Percentiles rank a stretch among this genome's conserved stretches.
These are phyloP conservation scores for Leishmania tropica DNA, from an alignment of 208 protist genomes.

Conservation along the genomic window DNA sequence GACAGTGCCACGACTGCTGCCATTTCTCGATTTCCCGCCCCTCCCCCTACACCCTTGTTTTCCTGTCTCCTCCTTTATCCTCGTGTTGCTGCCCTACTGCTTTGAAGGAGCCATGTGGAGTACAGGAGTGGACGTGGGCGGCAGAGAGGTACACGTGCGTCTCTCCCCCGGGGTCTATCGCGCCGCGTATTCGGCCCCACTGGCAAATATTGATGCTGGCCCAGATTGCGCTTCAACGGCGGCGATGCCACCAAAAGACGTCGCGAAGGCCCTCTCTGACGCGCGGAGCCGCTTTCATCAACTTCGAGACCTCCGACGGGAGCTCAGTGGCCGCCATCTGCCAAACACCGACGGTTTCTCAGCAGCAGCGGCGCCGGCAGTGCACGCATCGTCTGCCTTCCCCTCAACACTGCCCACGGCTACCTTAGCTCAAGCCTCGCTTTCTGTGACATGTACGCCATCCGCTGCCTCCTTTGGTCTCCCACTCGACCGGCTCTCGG, in stretches of 20 bases:
- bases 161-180: constrained; percentile 8
- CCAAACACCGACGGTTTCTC: neutral
- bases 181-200: neutral
- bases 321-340: constrained; percentile 17
- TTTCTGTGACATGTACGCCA: neutral
- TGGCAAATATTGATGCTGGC: neutral
- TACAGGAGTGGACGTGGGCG: neutral
- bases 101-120: neutral
- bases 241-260: neutral
- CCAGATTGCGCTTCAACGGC: neutral
- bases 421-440: neutral
- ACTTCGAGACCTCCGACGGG: constrained; percentile 21
- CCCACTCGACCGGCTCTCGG: constrained; percentile 19
- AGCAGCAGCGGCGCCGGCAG: neutral
- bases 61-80: neutral
- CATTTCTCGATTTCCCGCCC: constrained; percentile 4
- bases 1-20: neutral
- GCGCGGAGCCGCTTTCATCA: constrained; percentile 28
- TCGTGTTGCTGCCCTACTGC: neutral
- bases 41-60: neutral
- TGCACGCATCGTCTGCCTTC: neutral
- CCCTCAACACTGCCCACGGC: neutral
- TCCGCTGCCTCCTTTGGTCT: constrained; percentile 11
- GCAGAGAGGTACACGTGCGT: neutral
- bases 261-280: neutral